Evolutionary conservation across 345 rosid species (phyloP).

Genomic region (Eucalyptus pauciflora): DNA sequence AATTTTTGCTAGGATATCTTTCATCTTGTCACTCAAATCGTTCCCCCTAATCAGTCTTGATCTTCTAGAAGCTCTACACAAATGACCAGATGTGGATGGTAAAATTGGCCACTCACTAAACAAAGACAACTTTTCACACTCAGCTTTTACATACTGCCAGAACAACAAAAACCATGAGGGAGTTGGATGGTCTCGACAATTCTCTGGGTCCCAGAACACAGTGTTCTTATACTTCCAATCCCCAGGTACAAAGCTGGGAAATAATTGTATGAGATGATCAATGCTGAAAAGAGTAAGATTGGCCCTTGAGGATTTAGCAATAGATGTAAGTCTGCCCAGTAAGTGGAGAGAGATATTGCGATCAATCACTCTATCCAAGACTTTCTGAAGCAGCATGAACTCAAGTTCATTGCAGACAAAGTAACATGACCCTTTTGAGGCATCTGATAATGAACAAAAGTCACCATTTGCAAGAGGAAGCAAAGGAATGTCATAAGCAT

Average conservation of each 20-base stretch:
- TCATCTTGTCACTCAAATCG: slow-evolving; percentile 51
- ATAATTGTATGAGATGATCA: slow-evolving; percentile 43
- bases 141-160: slow-evolving; percentile 65
- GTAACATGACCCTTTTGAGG: slow-evolving; percentile 37
- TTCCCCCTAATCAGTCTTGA: slow-evolving; percentile 64
- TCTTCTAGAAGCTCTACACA: slow-evolving; percentile 57
- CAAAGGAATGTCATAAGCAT: slow-evolving; percentile 47
- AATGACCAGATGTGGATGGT: slow-evolving; percentile 72
- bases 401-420: slow-evolving; percentile 75
- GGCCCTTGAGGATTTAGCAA: slow-evolving; percentile 55
- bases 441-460: slow-evolving; percentile 58
- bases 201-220: slow-evolving; percentile 64
- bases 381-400: slow-evolving; percentile 51
- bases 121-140: slow-evolving; percentile 48
- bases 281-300: slow-evolving; percentile 48
- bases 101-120: slow-evolving; percentile 92
- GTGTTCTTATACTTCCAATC: slow-evolving; percentile 67
- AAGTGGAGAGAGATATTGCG: slow-evolving; percentile 41
- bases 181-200: slow-evolving; percentile 49
- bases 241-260: slow-evolving; percentile 72
- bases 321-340: slow-evolving; percentile 52
- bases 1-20: slow-evolving; percentile 51
- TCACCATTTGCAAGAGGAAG: slow-evolving; percentile 83
- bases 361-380: slow-evolving; percentile 62
- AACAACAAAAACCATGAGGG: slow-evolving; percentile 78